Base-by-base conservation (phyloP, 1,284 basidiomycete genomes). In the Cutaneotrichosporon spelunceum region DNA sequence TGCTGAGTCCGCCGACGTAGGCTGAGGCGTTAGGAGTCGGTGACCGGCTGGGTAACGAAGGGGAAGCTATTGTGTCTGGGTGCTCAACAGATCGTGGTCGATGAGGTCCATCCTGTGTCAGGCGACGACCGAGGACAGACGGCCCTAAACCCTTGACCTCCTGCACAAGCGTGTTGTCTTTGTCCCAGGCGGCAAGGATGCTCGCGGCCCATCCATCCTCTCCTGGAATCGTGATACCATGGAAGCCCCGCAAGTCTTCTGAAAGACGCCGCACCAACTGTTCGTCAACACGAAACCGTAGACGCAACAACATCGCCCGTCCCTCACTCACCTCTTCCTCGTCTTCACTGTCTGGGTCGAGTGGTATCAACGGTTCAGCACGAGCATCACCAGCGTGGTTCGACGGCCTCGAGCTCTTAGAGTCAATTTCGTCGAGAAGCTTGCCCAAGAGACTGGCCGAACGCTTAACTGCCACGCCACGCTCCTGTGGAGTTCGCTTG, bases 181-280 rank as follows among this genome's bases (percentile, higher is more conserved):
- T 59, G 44, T 61, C 59, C 63, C 63, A 65, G 8, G 62, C 64
- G 3, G 61, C 64, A 7, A 77, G 58, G n/a, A 74, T 65, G 23
- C 60, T 62, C 14, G 68, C 68, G 1, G 69, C 70, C 76, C 74
- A 78, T 10, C 65, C 66, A 7, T 68, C 70, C 8, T 70, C 72
- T n/a, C 59, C 63, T 4, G 61, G 57, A 19, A 72, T 56, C 11
- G 60, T 57, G 23, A 73, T 59, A 21, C 65, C 65, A 6, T 64
- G 65, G 63, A 78, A 78, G 1, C 66, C 69, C 8, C 68, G 58
- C 13, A 78, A 48, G 36, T 76, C 72, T 48, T 70, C 72, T 1
- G 73, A 76, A 10, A 76, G 49, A 9, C 75, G 60, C 34, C 58
- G 56, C 26, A 66, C 11, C 24, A 56, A 26, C 16, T 45, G 39